These are phyloP conservation scores for Thamnidium elegans DNA, from an alignment of 192 early-diverging fungal species.

Conservation along the genomic window DNA sequence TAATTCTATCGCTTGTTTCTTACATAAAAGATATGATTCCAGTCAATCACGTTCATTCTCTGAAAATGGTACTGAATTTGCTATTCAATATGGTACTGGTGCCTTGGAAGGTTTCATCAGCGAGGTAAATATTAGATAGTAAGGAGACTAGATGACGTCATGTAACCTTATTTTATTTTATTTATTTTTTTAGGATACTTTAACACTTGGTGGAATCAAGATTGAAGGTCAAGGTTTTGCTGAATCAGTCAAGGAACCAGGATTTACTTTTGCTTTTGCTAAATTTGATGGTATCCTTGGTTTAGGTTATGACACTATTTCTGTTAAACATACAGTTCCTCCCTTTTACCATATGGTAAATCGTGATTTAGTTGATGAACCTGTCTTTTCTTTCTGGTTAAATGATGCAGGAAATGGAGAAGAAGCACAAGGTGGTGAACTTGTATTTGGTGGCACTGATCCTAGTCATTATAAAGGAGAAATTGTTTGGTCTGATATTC, in stretches of 20 bases:
- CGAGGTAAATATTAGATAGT: constrained; percentile 41
- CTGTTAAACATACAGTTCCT: constrained; percentile 84
- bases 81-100: constrained; percentile 92
- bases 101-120: constrained; percentile 93
- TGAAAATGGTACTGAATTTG: constrained; percentile 92
- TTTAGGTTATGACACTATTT: constrained; percentile 85
- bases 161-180: constrained; percentile 5
- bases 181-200: constrained; percentile 52
- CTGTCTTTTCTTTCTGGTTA: constrained; percentile 89
- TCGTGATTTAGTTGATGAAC: constrained; percentile 72
- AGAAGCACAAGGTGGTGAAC: constrained; percentile 69
- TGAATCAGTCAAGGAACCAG: constrained; percentile 96
- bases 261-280: constrained; percentile 90
- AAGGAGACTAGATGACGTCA: neutral
- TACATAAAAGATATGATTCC: constrained; percentile 88
- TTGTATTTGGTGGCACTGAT: constrained; percentile 87
- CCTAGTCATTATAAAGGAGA: constrained; percentile 68
- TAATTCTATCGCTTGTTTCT: constrained; percentile 92
- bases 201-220: constrained; percentile 70
- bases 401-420: constrained; percentile 66
- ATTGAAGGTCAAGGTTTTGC: constrained; percentile 83
- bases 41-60: constrained; percentile 73
- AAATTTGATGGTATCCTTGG: constrained; percentile 98
- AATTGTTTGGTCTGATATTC: constrained; percentile 79
- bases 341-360: constrained; percentile 95